Evolutionary conservation across 306 rosid species (phyloP).

Genomic region (Abrus pulchellus): DNA sequence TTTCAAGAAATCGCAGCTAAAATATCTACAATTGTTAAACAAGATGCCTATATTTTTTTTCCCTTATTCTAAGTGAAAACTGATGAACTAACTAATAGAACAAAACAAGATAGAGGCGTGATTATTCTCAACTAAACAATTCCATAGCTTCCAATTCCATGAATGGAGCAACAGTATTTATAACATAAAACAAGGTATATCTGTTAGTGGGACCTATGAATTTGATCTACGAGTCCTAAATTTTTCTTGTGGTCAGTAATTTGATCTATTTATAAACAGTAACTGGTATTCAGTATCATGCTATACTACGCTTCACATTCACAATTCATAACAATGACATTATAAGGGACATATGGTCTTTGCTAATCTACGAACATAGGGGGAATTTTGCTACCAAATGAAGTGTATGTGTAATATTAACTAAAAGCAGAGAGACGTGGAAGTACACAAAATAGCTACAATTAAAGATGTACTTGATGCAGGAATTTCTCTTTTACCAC

Average conservation of each 20-base stretch:
- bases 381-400: conserved; percentile 9
- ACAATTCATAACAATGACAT: background rate
- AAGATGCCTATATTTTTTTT: background rate
- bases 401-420: background rate
- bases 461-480: background rate
- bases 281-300: background rate
- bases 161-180: background rate
- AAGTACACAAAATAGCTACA: background rate
- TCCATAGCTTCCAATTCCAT: background rate
- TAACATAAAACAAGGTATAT: background rate
- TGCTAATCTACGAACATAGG: background rate
- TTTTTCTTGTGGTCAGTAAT: background rate
- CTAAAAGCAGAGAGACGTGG: background rate
- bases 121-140: conserved; percentile 2
- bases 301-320: background rate
- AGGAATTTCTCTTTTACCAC: background rate
- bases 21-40: background rate
- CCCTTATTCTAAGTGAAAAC: background rate
- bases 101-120: no score
- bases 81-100: background rate
- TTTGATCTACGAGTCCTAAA: background rate
- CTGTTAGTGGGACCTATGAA: background rate
- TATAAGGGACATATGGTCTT: background rate
- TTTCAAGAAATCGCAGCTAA: background rate
- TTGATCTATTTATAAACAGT: background rate